Conservation (phyloP, 371 early-diverging fungal genomes). For the Mucor piriformis region DNA sequence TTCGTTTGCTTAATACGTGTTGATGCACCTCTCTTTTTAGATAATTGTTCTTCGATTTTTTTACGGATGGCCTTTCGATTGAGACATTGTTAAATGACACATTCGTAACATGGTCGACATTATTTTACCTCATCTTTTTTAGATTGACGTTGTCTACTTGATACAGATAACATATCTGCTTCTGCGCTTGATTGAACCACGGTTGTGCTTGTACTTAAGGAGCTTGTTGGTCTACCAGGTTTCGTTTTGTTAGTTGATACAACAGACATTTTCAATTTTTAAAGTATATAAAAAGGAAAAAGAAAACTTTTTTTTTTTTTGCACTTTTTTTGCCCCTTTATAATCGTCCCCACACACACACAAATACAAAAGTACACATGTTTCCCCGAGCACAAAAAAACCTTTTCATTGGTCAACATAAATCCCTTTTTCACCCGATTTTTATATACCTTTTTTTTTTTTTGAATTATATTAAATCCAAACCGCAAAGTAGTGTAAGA, state of each 20-base stretch:
- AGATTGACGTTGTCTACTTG: conserved; percentile 48
- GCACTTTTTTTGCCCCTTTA: no score
- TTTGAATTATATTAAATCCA: no score
- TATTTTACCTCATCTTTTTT: conserved; percentile 48
- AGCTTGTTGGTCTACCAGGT: conserved; percentile 15
- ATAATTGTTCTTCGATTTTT: conserved; percentile 76
- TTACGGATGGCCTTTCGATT: conserved; percentile 69
- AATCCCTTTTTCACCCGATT: no score
- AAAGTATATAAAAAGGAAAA: background rate
- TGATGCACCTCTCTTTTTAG: conserved; percentile 58
- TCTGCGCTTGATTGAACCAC: conserved; percentile 9
- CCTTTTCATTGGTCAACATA: no score
- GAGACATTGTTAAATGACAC: background rate
- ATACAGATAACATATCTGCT: conserved; percentile 29
- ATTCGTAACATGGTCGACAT: background rate
- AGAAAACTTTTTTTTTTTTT: background rate
- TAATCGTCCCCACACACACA: no score
- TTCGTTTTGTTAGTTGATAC: conserved; percentile 25
- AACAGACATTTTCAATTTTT: conserved; percentile 14
- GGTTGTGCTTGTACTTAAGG: conserved; percentile 9
- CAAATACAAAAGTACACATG: no score
- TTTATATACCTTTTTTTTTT: no score
- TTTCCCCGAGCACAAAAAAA: no score
- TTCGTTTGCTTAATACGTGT: conserved; percentile 38
- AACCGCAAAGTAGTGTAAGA: no score